These are phyloP conservation scores for Cairneyella variabilis DNA, from an alignment of 495 filamentous ascomycete genomes.

Conservation along the genomic window DNA sequence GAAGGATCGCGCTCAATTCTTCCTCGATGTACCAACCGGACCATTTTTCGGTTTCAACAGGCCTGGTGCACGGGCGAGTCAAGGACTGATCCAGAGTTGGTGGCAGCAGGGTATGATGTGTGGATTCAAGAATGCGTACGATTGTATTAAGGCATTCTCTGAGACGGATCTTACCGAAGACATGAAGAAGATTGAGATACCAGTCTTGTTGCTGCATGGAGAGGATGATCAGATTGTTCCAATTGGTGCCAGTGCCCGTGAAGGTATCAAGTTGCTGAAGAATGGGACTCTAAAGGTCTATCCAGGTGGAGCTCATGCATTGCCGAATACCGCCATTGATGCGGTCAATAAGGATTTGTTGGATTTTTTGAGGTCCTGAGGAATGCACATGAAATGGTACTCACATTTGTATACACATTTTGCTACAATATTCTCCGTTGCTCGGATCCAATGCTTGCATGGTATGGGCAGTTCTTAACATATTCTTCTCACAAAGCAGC, in stretches of 20 bases:
- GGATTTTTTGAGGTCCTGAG: constrained; percentile 34
- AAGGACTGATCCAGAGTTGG: constrained; percentile 38
- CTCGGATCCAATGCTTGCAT: too few relatives aligned
- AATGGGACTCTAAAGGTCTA: constrained; percentile 38
- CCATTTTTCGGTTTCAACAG: constrained; percentile 43
- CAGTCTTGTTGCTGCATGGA: constrained; percentile 34
- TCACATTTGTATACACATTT: too few relatives aligned
- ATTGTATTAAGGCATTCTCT: constrained; percentile 35
- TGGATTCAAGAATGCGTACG: constrained; percentile 35
- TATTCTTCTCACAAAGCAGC: too few relatives aligned
- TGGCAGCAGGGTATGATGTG: constrained; percentile 39
- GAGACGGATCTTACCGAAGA: constrained; percentile 41
- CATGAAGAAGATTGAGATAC: constrained; percentile 37
- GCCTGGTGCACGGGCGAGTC: constrained; percentile 29
- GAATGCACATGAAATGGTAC: too few relatives aligned
- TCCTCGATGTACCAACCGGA: constrained; percentile 36
- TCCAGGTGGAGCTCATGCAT: constrained; percentile 33
- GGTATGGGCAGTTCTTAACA: too few relatives aligned
- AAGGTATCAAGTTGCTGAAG: constrained; percentile 33
- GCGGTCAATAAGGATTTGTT: constrained; percentile 36
- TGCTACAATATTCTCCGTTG: too few relatives aligned
- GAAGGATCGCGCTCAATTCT: constrained; percentile 36
- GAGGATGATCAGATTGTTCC: constrained; percentile 39
- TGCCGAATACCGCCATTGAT: constrained; percentile 35
- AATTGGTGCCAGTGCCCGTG: constrained; percentile 27